Evolutionary conservation across 2,329 filamentous ascomycete genomes (phyloP), one percentile per base, ranked within the genome.

Genomic region (Pseudogymnoascus verrucosus): DNA sequence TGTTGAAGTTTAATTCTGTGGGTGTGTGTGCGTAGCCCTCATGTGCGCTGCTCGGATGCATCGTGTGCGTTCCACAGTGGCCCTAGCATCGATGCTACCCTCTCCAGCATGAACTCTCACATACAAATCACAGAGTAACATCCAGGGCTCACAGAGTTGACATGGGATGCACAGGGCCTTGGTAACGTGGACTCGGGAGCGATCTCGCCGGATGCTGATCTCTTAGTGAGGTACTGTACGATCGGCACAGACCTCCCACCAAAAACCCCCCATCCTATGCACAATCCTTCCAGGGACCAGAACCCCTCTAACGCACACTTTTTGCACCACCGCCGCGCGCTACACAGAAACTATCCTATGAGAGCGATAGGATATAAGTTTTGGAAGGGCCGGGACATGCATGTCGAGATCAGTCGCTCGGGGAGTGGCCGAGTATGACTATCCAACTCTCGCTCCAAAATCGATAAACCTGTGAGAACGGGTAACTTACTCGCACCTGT

Each of bases 171-270:
- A 51, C 47, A 31, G 47, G 23, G 26, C 51, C 12, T 34, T 57
- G 51, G 51, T 34, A 57, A 57, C 51, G 51, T 57, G 51, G 51
- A 36, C 34, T 57, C 51, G 51, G 51, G 28, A 57, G 51, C 51
- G 51, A 57, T 57, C 51, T 57, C 51, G 51, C 51, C 51, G 28
- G 51, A 57, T 12, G 51, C n/a, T 57, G 51, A 57, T 57, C 51
- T 12, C 8, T 16, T 57, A 34, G 51, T 8, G 34, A 57, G 51
- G 51, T 57, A 57, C 51, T 34, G 51, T 57, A 57, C 51, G 51
- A 57, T 57, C 51, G 51, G 51, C 51, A 57, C 51, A 57, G 51
- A 57, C 51, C 28, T 34, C 16, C 51, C 51, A 57, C 51, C 26
- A 57, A 47, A 47, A 57, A 19, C 34, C 51, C 28, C 47, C 51